Evolutionary conservation across 371 early-diverging fungal species (phyloP).

Genomic region (Caulochytrium protostelioides): DNA sequence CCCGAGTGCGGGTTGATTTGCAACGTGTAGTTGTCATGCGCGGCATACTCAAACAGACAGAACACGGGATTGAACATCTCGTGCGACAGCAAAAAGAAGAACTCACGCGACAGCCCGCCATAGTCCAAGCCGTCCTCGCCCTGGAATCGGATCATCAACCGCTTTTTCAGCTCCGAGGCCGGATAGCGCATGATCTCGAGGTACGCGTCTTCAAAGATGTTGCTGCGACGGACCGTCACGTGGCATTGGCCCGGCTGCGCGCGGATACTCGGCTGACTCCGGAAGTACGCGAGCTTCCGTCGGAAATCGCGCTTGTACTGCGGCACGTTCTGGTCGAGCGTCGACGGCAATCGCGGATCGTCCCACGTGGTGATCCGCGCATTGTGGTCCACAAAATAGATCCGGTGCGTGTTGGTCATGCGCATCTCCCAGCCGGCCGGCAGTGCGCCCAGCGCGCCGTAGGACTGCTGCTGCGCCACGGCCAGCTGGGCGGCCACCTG

Average conservation of each 20-base stretch:
- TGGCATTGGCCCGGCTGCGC: slow-evolving; percentile 82
- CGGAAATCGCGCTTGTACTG: slow-evolving; percentile 96
- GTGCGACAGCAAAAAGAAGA: slow-evolving; percentile 84
- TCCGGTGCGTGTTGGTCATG: slow-evolving; percentile 69
- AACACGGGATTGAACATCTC: slow-evolving; percentile 97
- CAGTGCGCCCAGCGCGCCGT: slow-evolving; percentile 57
- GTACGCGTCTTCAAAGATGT: slow-evolving; percentile 85
- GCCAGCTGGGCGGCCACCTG: slow-evolving; percentile 12
- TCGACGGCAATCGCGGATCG: slow-evolving; percentile 84
- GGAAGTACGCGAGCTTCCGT: slow-evolving; percentile 81
- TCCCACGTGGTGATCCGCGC: slow-evolving; percentile 40
- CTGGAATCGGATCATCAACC: slow-evolving; percentile 89
- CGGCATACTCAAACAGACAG: slow-evolving; percentile 90
- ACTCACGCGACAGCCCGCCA: slow-evolving; percentile 83
- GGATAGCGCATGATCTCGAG: slow-evolving; percentile 72
- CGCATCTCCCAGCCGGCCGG: slow-evolving; percentile 96
- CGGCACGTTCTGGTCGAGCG: slow-evolving; percentile 78
- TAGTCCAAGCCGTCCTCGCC: slow-evolving; percentile 96
- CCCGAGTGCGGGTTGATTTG: slow-evolving; percentile 90
- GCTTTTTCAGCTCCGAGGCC: slow-evolving; percentile 70
- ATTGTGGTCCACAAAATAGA: slow-evolving; percentile 33
- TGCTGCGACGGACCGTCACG: slow-evolving; percentile 62
- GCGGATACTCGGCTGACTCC: slow-evolving; percentile 73
- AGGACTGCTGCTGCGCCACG: slow-evolving; percentile 37
- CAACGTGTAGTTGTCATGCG: slow-evolving; percentile 86